These are phyloP conservation scores for Trametes elegans DNA, from an alignment of 768 basidiomycete genomes.

Conservation along the genomic window DNA sequence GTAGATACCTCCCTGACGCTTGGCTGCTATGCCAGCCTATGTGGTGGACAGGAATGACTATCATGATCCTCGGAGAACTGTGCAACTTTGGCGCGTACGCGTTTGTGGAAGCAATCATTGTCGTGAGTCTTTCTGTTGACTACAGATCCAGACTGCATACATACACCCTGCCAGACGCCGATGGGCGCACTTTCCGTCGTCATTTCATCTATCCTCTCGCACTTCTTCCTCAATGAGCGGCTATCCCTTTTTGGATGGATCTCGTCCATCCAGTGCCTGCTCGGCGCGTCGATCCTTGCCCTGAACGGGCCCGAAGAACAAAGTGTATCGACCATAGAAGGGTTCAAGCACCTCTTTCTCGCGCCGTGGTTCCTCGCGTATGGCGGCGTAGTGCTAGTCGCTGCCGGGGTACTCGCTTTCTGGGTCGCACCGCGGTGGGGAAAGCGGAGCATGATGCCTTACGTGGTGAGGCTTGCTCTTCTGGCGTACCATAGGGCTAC, in stretches of 20 bases:
- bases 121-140: conserved; percentile 44
- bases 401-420: conserved; percentile 63
- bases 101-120: conserved; percentile 86
- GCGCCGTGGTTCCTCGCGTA: conserved; percentile 78
- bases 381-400: conserved; percentile 53
- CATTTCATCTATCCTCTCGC: conserved; percentile 86
- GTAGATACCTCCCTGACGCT: neutral
- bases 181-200: conserved; percentile 94
- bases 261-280: conserved; percentile 83
- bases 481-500: no score
- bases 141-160: neutral
- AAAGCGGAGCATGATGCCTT: conserved; percentile 87
- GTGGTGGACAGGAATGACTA: conserved; percentile 56
- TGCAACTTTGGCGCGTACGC: conserved; percentile 58
- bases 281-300: conserved; percentile 83
- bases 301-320: conserved; percentile 78
- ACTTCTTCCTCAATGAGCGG: conserved; percentile 85
- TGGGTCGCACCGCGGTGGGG: conserved; percentile 85
- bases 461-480: conserved; percentile 32
- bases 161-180: conserved; percentile 56
- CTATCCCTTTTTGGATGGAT: conserved; percentile 95
- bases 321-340: conserved; percentile 59
- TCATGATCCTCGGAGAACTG: conserved; percentile 32
- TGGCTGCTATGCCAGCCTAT: conserved; percentile 28
- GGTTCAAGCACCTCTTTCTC: conserved; percentile 75